Evolutionary conservation across 2,329 filamentous ascomycete species (phyloP), one percentile per base, ranked within the genome.

Genomic region (Atkinsonella texensis): DNA sequence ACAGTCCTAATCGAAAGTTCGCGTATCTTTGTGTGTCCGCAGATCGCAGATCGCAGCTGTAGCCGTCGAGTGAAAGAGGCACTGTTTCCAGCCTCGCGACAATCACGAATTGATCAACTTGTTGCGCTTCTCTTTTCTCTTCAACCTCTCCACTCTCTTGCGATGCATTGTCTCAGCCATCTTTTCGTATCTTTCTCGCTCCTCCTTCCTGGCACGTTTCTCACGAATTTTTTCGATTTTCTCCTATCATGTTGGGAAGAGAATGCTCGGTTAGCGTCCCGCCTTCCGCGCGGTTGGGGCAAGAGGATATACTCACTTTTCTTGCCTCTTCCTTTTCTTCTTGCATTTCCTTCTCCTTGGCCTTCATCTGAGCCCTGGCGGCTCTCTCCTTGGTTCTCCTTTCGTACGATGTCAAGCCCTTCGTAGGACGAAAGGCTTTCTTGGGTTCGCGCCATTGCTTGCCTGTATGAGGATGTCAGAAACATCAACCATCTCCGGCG

Each of bases 81-180:
- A 32, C 45, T n/a, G 32, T 51, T 43, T 10, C 18, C 48, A 47
- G 23, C 50, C 41, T 48, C 46, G 45, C 48, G 17, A 39, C 48
- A 32, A 48, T 23, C 20, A 31, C 49, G 81, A 84, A 66, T 84
- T 83, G 62, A 85, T 65, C 66, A 89, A 71, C 74, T 91, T 93
- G 70, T 91, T 98, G 65, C 93, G 83, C 83, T 97, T 97, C 76
- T 98, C 93, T 69, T 89, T 87, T 65, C 90, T 81, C 83, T 89
- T 95, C 69, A 95, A 70, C 60, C 93, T 81, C 71, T 98, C 93
- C 12, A 97, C 85, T 55, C 90, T 79, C 77, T 95, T 97, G 70
- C 81, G 83, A 73, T 97, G 91, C 93, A 98, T 97, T 74, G 93
- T 97, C 72, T 89, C 88, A 18, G 89, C 91, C 81, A 98, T 81